Evolutionary conservation across 768 basidiomycete genomes (phyloP), one percentile per base, ranked within the genome.

Genomic region (Pholiota microspora): DNA sequence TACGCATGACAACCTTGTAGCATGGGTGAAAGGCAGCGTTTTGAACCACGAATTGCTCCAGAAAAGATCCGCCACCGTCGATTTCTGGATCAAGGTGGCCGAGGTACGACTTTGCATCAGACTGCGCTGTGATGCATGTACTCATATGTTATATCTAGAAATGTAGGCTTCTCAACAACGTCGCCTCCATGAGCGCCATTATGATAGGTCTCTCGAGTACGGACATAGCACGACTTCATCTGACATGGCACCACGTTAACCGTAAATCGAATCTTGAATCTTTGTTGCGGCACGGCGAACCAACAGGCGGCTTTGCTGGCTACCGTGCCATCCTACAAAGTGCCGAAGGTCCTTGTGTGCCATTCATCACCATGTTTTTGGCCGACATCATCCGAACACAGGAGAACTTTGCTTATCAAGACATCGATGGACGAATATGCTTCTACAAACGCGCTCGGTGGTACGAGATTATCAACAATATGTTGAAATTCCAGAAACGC

Each of bases 81-180:
- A 88, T 55, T 80, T 84, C 62, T 91, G 88, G 88, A 84, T 90
- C 59, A 85, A 80, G 63, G 85, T 89, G 16, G 86, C 89, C 7
- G 87, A 91, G 79, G 89, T 88, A 60, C 61, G 79, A 49, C 67
- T 24, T 27, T 31, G 15, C 42, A 9, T 44, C 28, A 10, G 28
- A 52, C 49, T 35, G 24, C 4, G 45, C 40, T 23, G 40, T 29
- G 28, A 15, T 36, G 7, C 12, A 31, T 31, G 29, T 28, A 21
- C 44, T 40, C 44, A 48, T 35, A 52, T 35, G 13, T 2, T 48
- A 15, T 29, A 23, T n/a, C 15, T 55, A 90, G 88, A 86, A 82
- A 78, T 89, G 84, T 67, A 78, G 76, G 31, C 61, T 68, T 10
- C 67, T 88, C 62, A 81, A 82, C 65, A 89, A 89, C 65, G 83